Base-by-base conservation (phyloP, 148 eudicot species). In the Heliamphora exappendiculata region DNA sequence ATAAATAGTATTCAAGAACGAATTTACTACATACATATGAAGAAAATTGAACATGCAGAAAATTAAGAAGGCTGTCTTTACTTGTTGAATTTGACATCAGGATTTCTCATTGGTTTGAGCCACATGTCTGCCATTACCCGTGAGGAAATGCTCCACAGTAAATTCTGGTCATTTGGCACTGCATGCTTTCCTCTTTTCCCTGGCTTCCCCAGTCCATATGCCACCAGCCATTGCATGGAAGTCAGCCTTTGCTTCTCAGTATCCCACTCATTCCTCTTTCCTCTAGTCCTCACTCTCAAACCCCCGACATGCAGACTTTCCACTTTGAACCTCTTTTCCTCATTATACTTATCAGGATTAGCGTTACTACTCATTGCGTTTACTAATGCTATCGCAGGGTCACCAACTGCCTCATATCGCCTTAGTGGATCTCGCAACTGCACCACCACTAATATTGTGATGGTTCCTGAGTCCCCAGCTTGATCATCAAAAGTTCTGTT, bases 41-140 rank as follows among this genome's bases (percentile, higher is more conserved):
- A 19, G 2, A 63, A 16, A 16, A 33, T 3, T 5, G 34, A 2
- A 63, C n/a, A 34, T 0, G 7, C 3, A 54, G 37, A n/a, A 9
- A 65, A 53, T 53, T 29, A 58, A 55, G 31, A 63, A 66, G 73
- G 72, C 66, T 68, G 19, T 60, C 67, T 63, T 84, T 75, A 89
- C 85, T 82, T 81, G 75, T 80, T 81, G 84, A 95, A 89, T 79
- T 91, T 95, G 66, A 95, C 85, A 80, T 95, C 87, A 3, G 98
- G 98, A 79, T 92, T 95, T 74, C 98, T 80, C 77, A 89, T 89
- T 11, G 91, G 75, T 76, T 90, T 95, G 73, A 95, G 97, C 98
- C 98, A 95, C 98, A 95, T 90, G 76, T 95, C 98, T 26, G 97
- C 98, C 84, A 95, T 88, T 28, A 91, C 84, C 22, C 97, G 74